Evolutionary conservation across 2,329 filamentous ascomycete species (phyloP).

Genomic region (Raffaelea ambrosiae): DNA sequence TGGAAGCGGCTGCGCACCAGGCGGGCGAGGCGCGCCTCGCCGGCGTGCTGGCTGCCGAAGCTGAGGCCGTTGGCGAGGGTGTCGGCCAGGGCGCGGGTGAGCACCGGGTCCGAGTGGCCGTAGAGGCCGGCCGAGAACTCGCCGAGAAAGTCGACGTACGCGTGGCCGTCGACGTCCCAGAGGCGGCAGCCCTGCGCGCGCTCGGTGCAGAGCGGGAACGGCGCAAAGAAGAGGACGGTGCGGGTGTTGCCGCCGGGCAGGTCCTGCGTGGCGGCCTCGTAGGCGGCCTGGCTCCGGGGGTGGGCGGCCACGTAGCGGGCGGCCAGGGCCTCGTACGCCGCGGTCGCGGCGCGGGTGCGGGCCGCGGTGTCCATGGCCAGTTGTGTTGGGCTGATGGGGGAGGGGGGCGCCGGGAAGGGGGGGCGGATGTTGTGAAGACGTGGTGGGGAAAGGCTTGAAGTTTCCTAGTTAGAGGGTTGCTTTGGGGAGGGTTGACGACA

Average conservation of each 20-base stretch:
- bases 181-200: background rate
- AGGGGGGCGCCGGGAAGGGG: no score
- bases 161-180: constrained; percentile 10
- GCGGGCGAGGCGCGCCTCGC: constrained; percentile 43
- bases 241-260: constrained; percentile 40
- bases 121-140: constrained; percentile 60
- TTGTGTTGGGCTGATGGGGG: no score
- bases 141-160: constrained; percentile 51
- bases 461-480: no score
- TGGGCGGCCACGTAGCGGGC: background rate
- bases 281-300: background rate
- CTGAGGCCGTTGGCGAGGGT: constrained; percentile 42
- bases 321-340: background rate
- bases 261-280: background rate
- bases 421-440: no score
- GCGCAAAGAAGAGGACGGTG: constrained; percentile 27
- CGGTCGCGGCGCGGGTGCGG: background rate
- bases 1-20: constrained; percentile 43
- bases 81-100: constrained; percentile 37
- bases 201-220: constrained; percentile 21
- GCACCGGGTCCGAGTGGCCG: constrained; percentile 52
- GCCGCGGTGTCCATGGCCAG: background rate
- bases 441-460: no score
- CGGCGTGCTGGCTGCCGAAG: constrained; percentile 39
- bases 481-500: no score